Conservation (phyloP, 1,284 basidiomycete genomes). For the Fistulinella cinereoalba region DNA sequence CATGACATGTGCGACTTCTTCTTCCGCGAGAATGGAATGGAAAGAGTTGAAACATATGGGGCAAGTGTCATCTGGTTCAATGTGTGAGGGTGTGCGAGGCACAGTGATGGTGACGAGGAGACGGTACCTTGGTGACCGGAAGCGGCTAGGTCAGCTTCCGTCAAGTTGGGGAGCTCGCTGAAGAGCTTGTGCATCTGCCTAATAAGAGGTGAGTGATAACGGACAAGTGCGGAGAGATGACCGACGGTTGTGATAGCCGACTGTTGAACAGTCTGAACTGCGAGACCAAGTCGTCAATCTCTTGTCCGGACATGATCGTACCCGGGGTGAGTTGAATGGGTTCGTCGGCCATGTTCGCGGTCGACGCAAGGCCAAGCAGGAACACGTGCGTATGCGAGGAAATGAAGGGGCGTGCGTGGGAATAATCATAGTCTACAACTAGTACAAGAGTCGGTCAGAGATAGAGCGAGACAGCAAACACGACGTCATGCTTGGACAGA, state of each 20-base stretch:
- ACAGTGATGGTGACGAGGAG: neutral
- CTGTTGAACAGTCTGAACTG: conserved; percentile 32
- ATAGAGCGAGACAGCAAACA: conserved; percentile 33
- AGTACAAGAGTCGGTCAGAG: conserved; percentile 30
- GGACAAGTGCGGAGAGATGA: neutral
- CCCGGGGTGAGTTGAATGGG: conserved; percentile 6
- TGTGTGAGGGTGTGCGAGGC: neutral
- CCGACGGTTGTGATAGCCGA: conserved; percentile 28
- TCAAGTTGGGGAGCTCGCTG: conserved; percentile 40
- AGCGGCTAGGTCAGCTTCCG: conserved; percentile 40
- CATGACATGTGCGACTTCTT: conserved; percentile 67
- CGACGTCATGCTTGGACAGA: conserved; percentile 25
- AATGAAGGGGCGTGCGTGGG: conserved; percentile 22
- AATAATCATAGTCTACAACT: conserved; percentile 23
- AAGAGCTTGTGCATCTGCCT: conserved; percentile 38
- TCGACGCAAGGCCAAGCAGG: neutral
- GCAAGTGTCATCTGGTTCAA: conserved; percentile 55
- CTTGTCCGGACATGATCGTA: conserved; percentile 22
- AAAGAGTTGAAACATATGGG: conserved; percentile 69
- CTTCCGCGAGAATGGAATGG: conserved; percentile 63
- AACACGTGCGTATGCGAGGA: conserved; percentile 3
- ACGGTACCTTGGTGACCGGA: conserved; percentile 38
- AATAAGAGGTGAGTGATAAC: conserved; percentile 11
- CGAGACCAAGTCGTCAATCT: conserved; percentile 33
- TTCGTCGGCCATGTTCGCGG: conserved; percentile 26